Evolutionary conservation across 495 filamentous ascomycete genomes (phyloP).

Genomic region (Staphylotrichum longicolle): DNA sequence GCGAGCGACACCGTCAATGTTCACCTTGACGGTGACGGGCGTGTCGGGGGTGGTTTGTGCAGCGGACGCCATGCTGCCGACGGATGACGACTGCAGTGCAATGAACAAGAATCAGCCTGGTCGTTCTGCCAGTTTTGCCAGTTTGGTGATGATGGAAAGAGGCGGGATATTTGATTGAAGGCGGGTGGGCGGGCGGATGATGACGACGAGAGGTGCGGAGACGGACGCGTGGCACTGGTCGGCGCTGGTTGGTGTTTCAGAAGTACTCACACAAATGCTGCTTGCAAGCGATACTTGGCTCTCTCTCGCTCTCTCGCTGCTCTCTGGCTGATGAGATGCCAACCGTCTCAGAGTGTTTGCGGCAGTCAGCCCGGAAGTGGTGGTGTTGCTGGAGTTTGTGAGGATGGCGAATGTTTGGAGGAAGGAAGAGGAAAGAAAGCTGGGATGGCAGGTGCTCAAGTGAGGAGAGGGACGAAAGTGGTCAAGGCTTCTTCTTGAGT

Average conservation of each 20-base stretch:
- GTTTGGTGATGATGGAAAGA: background rate
- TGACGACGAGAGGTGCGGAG: constrained; percentile 12
- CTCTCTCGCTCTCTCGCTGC: background rate
- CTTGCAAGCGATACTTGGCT: background rate
- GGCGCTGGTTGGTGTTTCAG: background rate
- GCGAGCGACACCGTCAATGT: constrained; percentile 65
- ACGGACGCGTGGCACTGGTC: constrained; percentile 11
- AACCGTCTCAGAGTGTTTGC: background rate
- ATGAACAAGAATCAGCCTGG: background rate
- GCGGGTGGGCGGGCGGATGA: background rate
- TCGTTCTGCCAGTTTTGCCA: too few species aligned
- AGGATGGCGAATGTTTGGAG: background rate
- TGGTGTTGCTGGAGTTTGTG: background rate
- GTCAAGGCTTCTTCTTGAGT: background rate
- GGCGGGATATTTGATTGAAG: constrained; percentile 2
- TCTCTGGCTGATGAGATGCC: background rate
- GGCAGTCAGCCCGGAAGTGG: background rate
- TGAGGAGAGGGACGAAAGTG: background rate
- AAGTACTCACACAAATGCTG: constrained; percentile 4
- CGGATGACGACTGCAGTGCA: constrained; percentile 1
- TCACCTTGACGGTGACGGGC: constrained; percentile 81
- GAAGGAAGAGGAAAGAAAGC: background rate
- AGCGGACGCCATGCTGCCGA: constrained; percentile 50
- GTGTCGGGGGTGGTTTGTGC: constrained; percentile 64
- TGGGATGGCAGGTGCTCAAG: background rate